phyloP scores from a whole-genome alignment of 352 stramenopile genomes.

The Phytophthora brassicae region DNA sequence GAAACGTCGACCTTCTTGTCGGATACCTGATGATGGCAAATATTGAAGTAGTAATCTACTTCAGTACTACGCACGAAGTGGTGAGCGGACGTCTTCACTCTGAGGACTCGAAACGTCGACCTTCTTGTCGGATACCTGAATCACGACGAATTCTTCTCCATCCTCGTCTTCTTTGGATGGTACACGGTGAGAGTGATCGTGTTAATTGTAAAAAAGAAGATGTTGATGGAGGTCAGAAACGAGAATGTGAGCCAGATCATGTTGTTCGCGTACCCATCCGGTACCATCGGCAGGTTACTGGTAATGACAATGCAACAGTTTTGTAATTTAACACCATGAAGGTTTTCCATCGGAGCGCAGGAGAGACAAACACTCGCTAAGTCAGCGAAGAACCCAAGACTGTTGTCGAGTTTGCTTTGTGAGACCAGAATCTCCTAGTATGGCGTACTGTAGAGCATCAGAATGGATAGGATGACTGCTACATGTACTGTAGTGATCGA shows the following conservation, averaged over 20 bases:
- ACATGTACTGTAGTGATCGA: conserved; percentile 10
- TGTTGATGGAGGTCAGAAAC: conserved; percentile 43
- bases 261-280: conserved; percentile 47
- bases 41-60: background rate
- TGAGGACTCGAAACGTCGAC: background rate
- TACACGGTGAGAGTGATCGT: conserved; percentile 28
- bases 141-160: conserved; percentile 19
- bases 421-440: conserved; percentile 34
- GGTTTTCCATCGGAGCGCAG: conserved; percentile 44
- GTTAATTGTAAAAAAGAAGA: conserved; percentile 34
- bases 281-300: conserved; percentile 48
- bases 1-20: background rate
- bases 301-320: conserved; percentile 52
- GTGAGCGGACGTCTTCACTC: conserved; percentile 2
- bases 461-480: conserved; percentile 25
- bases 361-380: conserved; percentile 46
- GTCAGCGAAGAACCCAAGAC: conserved; percentile 42
- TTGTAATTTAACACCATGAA: conserved; percentile 45
- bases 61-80: conserved; percentile 1
- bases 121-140: conserved; percentile 11
- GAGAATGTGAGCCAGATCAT: conserved; percentile 49
- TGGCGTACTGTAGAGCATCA: conserved; percentile 40
- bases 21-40: conserved; percentile 4
- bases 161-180: conserved; percentile 17
- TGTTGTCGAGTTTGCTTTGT: conserved; percentile 31